Conservation (phyloP, 2,329 filamentous ascomycete species). For the Botryosphaeria agaves region DNA sequence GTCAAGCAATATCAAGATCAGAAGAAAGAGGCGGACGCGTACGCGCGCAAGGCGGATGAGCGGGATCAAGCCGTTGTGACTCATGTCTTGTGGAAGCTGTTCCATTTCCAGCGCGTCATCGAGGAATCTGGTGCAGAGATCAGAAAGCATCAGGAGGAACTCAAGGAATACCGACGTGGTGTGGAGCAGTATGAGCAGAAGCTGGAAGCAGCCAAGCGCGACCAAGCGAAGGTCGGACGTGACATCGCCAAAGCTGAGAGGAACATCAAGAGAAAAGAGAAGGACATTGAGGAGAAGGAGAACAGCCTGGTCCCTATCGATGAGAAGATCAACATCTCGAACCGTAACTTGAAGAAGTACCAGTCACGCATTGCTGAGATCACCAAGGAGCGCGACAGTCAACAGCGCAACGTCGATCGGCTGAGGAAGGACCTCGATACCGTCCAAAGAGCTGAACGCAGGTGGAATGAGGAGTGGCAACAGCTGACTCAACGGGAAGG, state of each 20-base stretch:
- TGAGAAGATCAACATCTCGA: conserved; percentile 74
- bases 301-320: conserved; percentile 78
- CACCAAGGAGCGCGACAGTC: conserved; percentile 56
- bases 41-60: conserved; percentile 77
- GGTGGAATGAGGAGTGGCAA: conserved; percentile 77
- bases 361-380: conserved; percentile 53
- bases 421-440: conserved; percentile 63
- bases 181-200: conserved; percentile 69
- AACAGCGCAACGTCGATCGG: conserved; percentile 51
- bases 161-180: conserved; percentile 81
- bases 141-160: conserved; percentile 80
- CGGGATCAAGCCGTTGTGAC: conserved; percentile 81
- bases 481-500: conserved; percentile 76
- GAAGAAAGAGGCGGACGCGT: conserved; percentile 88
- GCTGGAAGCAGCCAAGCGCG: conserved; percentile 65
- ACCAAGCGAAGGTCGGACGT: conserved; percentile 61
- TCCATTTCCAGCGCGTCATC: conserved; percentile 85
- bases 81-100: conserved; percentile 92
- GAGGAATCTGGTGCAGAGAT: conserved; percentile 84
- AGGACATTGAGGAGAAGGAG: conserved; percentile 70
- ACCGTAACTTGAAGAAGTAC: conserved; percentile 50
- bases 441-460: conserved; percentile 77
- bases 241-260: conserved; percentile 71
- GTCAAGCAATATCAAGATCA: conserved; percentile 97
- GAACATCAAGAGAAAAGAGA: conserved; percentile 70